A percentile compares a stretch with the other conserved stretches of the same genome.
phyloP scores from a whole-genome alignment of 352 stramenopile species.

The Phytophthora tubulina region DNA sequence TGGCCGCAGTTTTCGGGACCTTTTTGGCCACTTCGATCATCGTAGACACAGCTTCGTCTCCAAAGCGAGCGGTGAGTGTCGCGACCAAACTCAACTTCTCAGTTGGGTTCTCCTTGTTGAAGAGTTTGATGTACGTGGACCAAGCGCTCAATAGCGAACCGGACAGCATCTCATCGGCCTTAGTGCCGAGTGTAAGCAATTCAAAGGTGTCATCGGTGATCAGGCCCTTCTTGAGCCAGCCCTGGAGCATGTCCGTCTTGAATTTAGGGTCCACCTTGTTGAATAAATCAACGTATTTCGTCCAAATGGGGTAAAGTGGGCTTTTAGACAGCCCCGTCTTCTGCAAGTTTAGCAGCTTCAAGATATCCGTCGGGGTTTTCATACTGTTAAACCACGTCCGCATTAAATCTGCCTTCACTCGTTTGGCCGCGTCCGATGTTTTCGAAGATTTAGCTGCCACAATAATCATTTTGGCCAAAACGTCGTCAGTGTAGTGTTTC shows the following conservation, averaged over 20 bases:
- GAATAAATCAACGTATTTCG: slow-evolving; percentile 16
- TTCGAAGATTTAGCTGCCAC: neutral
- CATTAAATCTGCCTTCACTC: slow-evolving; percentile 19
- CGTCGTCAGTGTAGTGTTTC: slow-evolving; percentile 3
- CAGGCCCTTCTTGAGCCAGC: slow-evolving; percentile 14
- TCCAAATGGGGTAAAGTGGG: slow-evolving; percentile 16
- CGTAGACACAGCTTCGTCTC: slow-evolving; percentile 17
- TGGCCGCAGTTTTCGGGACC: neutral
- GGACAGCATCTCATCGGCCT: slow-evolving; percentile 10
- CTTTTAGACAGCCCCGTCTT: neutral
- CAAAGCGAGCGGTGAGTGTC: slow-evolving; percentile 20
- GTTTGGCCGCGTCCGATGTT: slow-evolving; percentile 14
- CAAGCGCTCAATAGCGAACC: slow-evolving; percentile 12
- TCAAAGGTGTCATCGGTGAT: slow-evolving; percentile 19
- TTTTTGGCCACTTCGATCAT: slow-evolving; percentile 31
- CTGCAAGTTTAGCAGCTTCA: slow-evolving; percentile 1
- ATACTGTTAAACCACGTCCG: slow-evolving; percentile 17
- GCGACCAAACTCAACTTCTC: slow-evolving; percentile 19
- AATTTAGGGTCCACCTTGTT: slow-evolving; percentile 21
- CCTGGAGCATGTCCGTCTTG: slow-evolving; percentile 16
- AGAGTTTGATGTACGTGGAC: slow-evolving; percentile 24
- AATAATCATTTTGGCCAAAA: slow-evolving; percentile 7
- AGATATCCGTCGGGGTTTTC: slow-evolving; percentile 15
- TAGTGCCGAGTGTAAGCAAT: slow-evolving; percentile 21
- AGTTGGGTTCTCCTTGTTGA: slow-evolving; percentile 25